Conservation (phyloP, 2,329 filamentous ascomycete species). For the Neonectria ditissima region DNA sequence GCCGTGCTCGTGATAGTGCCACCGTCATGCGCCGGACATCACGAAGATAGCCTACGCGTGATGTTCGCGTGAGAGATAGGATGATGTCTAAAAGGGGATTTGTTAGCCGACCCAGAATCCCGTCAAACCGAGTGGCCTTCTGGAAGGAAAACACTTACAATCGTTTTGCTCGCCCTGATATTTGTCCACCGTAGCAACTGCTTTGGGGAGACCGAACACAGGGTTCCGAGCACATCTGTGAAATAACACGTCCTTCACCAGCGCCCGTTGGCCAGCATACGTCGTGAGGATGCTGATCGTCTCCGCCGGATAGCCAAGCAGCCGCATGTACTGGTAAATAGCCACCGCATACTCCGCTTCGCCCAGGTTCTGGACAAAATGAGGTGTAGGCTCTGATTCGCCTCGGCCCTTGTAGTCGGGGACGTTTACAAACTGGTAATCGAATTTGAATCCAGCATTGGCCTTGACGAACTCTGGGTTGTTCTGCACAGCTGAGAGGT, state of each 20-base stretch:
- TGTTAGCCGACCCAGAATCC: constrained; percentile 35
- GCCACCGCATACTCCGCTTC: constrained; percentile 98
- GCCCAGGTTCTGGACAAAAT: constrained; percentile 96
- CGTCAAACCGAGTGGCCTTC: not conserved
- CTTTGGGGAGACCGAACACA: constrained; percentile 89
- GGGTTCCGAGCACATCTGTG: constrained; percentile 86
- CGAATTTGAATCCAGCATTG: constrained; percentile 92
- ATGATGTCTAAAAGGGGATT: constrained; percentile 79
- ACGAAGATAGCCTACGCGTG: constrained; percentile 89
- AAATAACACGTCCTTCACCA: constrained; percentile 87
- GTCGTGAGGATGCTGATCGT: constrained; percentile 92
- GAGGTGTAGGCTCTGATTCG: constrained; percentile 89
- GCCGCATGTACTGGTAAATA: constrained; percentile 95
- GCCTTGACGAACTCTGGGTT: constrained; percentile 79
- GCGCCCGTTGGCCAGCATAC: constrained; percentile 90
- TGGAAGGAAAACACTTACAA: constrained; percentile 69
- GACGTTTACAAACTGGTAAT: constrained; percentile 97
- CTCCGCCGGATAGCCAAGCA: constrained; percentile 87
- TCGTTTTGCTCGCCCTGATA: constrained; percentile 99
- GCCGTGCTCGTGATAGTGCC: constrained; percentile 88
- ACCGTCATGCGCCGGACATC: constrained; percentile 95
- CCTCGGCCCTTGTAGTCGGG: constrained; percentile 91
- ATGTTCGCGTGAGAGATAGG: constrained; percentile 90
- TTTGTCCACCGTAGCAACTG: constrained; percentile 96
- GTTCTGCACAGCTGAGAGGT: constrained; percentile 79